Evolutionary conservation across 345 rosid species (phyloP).

Genomic region (Melastoma malabathricum): DNA sequence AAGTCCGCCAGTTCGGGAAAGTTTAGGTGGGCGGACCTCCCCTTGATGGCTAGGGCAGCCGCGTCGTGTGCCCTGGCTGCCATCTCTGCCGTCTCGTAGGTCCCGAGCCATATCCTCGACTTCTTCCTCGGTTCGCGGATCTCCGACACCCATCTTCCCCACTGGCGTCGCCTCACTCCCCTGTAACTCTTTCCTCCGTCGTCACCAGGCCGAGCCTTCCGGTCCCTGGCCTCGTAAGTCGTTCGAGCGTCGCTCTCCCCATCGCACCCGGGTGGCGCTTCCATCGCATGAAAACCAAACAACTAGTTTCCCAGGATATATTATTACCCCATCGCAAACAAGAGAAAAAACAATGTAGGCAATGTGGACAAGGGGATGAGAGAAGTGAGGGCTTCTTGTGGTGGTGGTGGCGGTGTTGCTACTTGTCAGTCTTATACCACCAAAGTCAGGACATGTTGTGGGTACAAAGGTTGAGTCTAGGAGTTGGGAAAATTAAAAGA

Average conservation of each 20-base stretch:
- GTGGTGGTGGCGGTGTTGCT: too few relatives aligned
- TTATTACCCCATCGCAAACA: too few relatives aligned
- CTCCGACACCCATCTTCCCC: slow-evolving; percentile 98
- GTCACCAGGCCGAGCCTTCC: slow-evolving; percentile 5
- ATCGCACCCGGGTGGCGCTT: background rate
- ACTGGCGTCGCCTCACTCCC: slow-evolving; percentile 82
- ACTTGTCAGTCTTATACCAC: too few relatives aligned
- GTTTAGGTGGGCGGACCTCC: slow-evolving; percentile 59
- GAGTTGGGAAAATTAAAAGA: too few relatives aligned
- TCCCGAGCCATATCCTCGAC: slow-evolving; percentile 90
- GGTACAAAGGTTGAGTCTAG: too few relatives aligned
- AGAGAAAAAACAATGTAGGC: too few relatives aligned
- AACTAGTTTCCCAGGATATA: too few relatives aligned
- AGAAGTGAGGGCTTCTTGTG: too few relatives aligned
- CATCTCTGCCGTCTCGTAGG: slow-evolving; percentile 83
- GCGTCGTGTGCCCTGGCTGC: slow-evolving; percentile 96
- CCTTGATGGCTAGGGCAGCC: slow-evolving; percentile 71
- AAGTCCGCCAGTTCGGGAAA: slow-evolving; percentile 53
- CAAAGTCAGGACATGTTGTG: too few relatives aligned
- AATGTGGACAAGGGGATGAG: slow-evolving; percentile 7
- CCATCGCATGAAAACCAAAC: background rate
- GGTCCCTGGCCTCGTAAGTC: background rate
- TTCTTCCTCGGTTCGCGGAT: slow-evolving; percentile 84
- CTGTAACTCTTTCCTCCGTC: slow-evolving; percentile 29
- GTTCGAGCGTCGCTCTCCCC: too few relatives aligned